A percentile compares a stretch with the other conserved stretches of the same genome.
Evolutionary conservation across 2,329 filamentous ascomycete genomes (phyloP).

Genomic region (Waltergamsia citrina): DNA sequence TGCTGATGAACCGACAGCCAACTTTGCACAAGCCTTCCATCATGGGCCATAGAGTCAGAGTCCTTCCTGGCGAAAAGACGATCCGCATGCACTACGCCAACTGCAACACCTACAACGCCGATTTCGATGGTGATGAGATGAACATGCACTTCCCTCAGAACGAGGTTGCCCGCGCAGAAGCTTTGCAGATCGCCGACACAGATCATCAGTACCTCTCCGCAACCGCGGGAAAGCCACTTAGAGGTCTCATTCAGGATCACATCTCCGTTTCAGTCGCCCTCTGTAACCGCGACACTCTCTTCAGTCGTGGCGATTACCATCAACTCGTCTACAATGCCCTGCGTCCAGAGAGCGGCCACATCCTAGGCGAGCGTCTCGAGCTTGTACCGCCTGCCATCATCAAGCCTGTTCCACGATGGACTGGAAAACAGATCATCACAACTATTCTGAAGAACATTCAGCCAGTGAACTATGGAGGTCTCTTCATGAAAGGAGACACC

Average conservation of each 20-base stretch:
- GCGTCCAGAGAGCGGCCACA: slow-evolving; percentile 83
- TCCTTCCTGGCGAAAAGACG: slow-evolving; percentile 89
- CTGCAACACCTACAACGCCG: slow-evolving; percentile 98
- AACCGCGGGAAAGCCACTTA: slow-evolving; percentile 84
- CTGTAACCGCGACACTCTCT: slow-evolving; percentile 86
- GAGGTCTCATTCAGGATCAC: slow-evolving; percentile 97
- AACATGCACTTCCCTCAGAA: slow-evolving; percentile 99
- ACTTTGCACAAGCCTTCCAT: slow-evolving; percentile 98
- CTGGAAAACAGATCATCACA: slow-evolving; percentile 90
- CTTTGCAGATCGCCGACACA: slow-evolving; percentile 86
- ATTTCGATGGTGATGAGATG: slow-evolving; percentile 99
- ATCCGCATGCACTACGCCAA: slow-evolving; percentile 99
- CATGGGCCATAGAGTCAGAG: slow-evolving; percentile 92
- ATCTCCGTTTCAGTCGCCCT: slow-evolving; percentile 89
- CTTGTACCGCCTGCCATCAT: slow-evolving; percentile 73
- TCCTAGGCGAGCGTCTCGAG: slow-evolving; percentile 71
- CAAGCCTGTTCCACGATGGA: slow-evolving; percentile 79
- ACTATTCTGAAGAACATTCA: slow-evolving; percentile 89
- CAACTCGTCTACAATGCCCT: slow-evolving; percentile 88
- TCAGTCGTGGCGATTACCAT: slow-evolving; percentile 80
- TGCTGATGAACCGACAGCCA: slow-evolving; percentile 97
- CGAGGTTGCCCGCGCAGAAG: slow-evolving; percentile 86
- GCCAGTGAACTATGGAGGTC: slow-evolving; percentile 62
- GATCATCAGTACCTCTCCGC: slow-evolving; percentile 95
- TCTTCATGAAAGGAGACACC: slow-evolving; percentile 72